These are phyloP conservation scores for Fusarium caatingaense DNA, from an alignment of 2,329 filamentous ascomycete genomes.

Conservation along the genomic window DNA sequence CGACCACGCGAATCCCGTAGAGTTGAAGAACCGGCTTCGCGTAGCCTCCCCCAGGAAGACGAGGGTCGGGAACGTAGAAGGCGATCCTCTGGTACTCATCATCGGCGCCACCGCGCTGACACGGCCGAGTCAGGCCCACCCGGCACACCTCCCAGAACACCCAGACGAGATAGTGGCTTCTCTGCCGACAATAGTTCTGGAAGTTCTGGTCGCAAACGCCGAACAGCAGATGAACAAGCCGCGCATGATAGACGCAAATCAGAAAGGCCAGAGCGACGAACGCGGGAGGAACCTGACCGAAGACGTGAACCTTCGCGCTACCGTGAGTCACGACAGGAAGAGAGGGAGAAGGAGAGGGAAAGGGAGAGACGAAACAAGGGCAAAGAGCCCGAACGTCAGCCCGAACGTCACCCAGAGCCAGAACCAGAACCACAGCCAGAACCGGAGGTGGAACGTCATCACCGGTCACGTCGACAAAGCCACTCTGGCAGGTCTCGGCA, in stretches of 20 bases:
- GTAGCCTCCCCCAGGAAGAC: constrained; percentile 31
- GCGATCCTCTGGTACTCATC: constrained; percentile 45
- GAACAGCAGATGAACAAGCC: constrained; percentile 62
- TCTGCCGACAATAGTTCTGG: constrained; percentile 55
- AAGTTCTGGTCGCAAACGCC: constrained; percentile 50
- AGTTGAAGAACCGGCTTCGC: constrained; percentile 28
- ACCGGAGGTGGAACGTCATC: constrained; percentile 46
- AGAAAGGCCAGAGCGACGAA: constrained; percentile 53
- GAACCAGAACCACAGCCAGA: constrained; percentile 34
- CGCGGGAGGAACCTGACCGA: constrained; percentile 42
- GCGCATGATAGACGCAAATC: constrained; percentile 62
- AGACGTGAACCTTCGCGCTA: constrained; percentile 31
- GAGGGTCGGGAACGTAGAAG: constrained; percentile 36
- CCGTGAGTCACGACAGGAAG: constrained; percentile 11
- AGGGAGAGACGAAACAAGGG: constrained; percentile 37
- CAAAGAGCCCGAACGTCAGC: constrained; percentile 46
- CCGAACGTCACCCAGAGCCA: constrained; percentile 12
- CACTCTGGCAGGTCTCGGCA: constrained; percentile 51
- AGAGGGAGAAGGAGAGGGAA: constrained; percentile 1
- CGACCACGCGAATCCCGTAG: constrained; percentile 25
- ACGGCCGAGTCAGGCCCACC: constrained; percentile 50
- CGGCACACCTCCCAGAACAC: constrained; percentile 53
- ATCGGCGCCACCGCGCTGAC: constrained; percentile 55
- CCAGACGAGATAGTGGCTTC: constrained; percentile 61
- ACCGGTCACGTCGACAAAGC: constrained; percentile 57